Evolutionary conservation across 2,329 filamentous ascomycete species (phyloP), one percentile per base, ranked within the genome.

Genomic region (Colletotrichum endophyticum): DNA sequence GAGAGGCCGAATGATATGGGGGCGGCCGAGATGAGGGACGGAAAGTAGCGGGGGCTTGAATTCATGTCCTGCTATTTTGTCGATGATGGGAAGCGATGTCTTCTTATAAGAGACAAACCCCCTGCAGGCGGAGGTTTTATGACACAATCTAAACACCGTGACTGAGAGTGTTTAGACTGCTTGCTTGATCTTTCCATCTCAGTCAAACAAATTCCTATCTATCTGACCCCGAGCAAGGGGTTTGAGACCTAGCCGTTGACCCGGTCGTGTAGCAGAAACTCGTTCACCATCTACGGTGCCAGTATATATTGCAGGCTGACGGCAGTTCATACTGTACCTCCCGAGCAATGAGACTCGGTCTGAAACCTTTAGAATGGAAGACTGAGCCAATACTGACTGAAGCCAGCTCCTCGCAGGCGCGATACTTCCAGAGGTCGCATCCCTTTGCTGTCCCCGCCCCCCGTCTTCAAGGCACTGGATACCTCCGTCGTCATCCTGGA

Each of bases 1-100:
- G 0, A 13, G 0, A 53, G 44, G n/a, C 3, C n/a, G n/a, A 22
- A 53, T 22, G 0, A 8, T 8, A 0, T 13, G 0, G 44, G 11
- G 4, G 11, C 0, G 4, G 0, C 6, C n/a, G 19, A 49, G n/a
- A 7, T 5, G 44, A 49, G 5, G 19, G 19, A 49, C 0, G 19
- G 19, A 0, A 11, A n/a, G 15, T 6, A 6, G 39, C 39, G 1
- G 3, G 39, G 19, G 39, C 5, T n/a, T 44, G 9, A 44, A 1
- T 1, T 12, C 0, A 12, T n/a, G 19, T 44, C 39, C 1, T 44
- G 39, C 39, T n/a, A 1, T 44, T n/a, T n/a, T 3, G 0, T 44
- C 19, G 5, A 6, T 3, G 19, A 9, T 6, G 39, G 2, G 19
- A 44, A 44, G 39, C 3, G 9, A 44, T 12, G 0, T 44, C 19